Base-by-base conservation (phyloP, 306 rosid species). In the Cyamopsis tetragonoloba region DNA sequence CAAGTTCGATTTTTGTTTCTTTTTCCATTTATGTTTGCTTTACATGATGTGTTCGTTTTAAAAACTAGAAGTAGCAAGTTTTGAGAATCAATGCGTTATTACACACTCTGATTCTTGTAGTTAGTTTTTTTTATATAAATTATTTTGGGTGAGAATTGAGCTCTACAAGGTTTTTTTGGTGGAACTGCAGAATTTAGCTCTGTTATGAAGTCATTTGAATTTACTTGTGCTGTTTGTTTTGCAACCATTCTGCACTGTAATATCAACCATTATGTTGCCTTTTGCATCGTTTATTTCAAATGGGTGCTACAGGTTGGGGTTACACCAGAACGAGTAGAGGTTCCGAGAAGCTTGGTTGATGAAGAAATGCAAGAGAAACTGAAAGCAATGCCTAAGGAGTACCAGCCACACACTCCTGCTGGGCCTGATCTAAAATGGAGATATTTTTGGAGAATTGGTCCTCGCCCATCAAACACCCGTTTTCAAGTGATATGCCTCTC, bases 351-450 rank as follows among this genome's bases (percentile, higher is more conserved):
- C 79, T 79, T 93, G 70, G 90, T 93, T 9, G 98, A 93, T 59
- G 86, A 83, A 64, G 89, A 88, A 79, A 88, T 89, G 96, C 95
- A 88, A 80, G 85, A 83, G 66, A 88, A 80, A 69, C 39, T 87
- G 62, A 89, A 78, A 37, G 80, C 81, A 62, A 89, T 93, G 91
- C 91, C 97, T 2, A 61, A 79, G 67, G 85, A 86, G 28, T 57
- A 74, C 68, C 85, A 77, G 9, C 96, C 98, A 22, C 72, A 82
- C 30, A 60, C 75, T 61, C 98, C 88, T 48, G 65, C 62, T 59
- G 98, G 96, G 4, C 91, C 97, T 34, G 98, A 93, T 80, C 87
- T 79, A 42, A 93, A 93, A 78, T 93, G 97, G 98, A 61, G 97
- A 58, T 93, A 89, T 81, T 89, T 89, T 78, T 89, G 98, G 98